phyloP scores from a whole-genome alignment of 2,329 filamentous ascomycete species.

The Xylariaceae sp. region DNA sequence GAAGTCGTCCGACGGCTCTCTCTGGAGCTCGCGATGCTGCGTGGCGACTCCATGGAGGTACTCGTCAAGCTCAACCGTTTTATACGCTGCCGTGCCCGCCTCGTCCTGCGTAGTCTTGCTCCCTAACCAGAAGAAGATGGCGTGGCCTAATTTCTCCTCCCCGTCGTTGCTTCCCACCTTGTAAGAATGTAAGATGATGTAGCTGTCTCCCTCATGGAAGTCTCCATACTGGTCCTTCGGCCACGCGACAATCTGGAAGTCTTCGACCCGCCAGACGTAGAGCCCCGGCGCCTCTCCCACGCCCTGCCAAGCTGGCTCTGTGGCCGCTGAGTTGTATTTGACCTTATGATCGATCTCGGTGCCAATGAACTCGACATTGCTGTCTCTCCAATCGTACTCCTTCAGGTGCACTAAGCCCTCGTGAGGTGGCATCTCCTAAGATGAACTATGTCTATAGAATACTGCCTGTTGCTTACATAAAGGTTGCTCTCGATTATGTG shows the following conservation, averaged over 20 bases:
- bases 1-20: constrained; percentile 64
- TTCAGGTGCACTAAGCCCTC: constrained; percentile 66
- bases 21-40: constrained; percentile 70
- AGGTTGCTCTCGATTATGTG: not conserved
- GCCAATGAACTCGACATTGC: constrained; percentile 70
- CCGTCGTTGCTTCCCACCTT: constrained; percentile 54
- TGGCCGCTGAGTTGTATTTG: constrained; percentile 68
- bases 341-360: constrained; percentile 69
- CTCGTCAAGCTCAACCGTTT: constrained; percentile 73
- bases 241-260: constrained; percentile 69
- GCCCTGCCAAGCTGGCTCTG: constrained; percentile 71
- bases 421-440: constrained; percentile 61
- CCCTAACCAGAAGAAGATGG: constrained; percentile 75
- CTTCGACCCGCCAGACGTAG: constrained; percentile 69
- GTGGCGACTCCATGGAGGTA: constrained; percentile 66
- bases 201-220: constrained; percentile 73
- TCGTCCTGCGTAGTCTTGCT: constrained; percentile 70
- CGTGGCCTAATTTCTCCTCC: constrained; percentile 58
- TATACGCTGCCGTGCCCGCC: constrained; percentile 72
- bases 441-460: not conserved
- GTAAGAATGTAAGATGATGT: constrained; percentile 67
- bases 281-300: constrained; percentile 62
- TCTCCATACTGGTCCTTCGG: constrained; percentile 61
- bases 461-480: not conserved
- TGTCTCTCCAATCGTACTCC: constrained; percentile 71